phyloP scores from a whole-genome alignment of 768 basidiomycete species.

The Pisolithus marmoratus region DNA sequence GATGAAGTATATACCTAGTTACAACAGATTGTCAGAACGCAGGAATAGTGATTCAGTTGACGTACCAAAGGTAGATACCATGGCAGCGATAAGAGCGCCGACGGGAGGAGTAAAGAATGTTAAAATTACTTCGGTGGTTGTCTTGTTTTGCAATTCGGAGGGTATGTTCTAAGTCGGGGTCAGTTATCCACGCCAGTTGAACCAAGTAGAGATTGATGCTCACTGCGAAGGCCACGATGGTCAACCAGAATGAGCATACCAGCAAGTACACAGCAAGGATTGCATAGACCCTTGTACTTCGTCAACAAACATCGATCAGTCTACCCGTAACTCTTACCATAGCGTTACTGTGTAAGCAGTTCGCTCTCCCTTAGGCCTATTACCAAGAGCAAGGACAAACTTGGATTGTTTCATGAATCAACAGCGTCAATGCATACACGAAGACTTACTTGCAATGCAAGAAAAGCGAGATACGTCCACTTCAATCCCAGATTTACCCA shows the following conservation, averaged over 20 bases:
- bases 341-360: constrained; percentile 64
- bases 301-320: constrained; percentile 4
- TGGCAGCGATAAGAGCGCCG: constrained; percentile 78
- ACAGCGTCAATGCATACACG: not conserved
- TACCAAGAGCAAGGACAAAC: constrained; percentile 71
- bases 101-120: constrained; percentile 72
- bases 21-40: constrained; percentile 6
- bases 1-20: constrained; percentile 67
- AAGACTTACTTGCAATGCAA: constrained; percentile 61
- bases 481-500: constrained; percentile 81
- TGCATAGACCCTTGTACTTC: constrained; percentile 66
- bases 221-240: constrained; percentile 72
- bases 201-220: constrained; percentile 12
- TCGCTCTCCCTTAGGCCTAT: constrained; percentile 86
- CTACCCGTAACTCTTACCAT: constrained; percentile 40
- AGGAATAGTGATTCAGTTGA: not conserved
- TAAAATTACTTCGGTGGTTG: constrained; percentile 41
- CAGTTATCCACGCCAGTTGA: not conserved
- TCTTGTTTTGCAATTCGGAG: constrained; percentile 41
- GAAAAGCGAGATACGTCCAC: constrained; percentile 83
- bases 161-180: constrained; percentile 45
- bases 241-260: constrained; percentile 82
- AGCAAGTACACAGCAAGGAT: constrained; percentile 79
- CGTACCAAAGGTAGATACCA: constrained; percentile 82
- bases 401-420: constrained; percentile 11